Base-by-base conservation (phyloP, 2,329 filamentous ascomycete species). In the Pyricularia sp. region DNA sequence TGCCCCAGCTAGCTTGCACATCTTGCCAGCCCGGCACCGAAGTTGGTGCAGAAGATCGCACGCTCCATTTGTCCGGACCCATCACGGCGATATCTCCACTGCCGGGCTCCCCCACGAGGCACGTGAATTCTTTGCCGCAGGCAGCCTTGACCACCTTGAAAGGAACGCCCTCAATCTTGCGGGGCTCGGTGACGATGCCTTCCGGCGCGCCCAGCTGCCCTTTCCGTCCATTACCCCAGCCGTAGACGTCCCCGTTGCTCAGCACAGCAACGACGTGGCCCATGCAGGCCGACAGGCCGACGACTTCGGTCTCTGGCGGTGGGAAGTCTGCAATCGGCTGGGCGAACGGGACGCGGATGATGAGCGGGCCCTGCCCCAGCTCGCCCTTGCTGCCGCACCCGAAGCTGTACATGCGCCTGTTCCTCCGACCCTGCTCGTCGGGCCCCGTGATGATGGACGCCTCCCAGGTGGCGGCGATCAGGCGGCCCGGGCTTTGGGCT, bases 171-270 rank as follows among this genome's bases (percentile, higher is more conserved):
- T 80, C 79, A 26, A 97, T 84, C 77, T 83, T 88, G 11, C 85
- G 81, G 5, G 93, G 93, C 20, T 74, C 75, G 79, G 85, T 84
- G 2, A 90, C 76, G 31, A 88, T 76, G 6, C 80, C 81, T 31
- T 80, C 79, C 0, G 85, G 84, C 61, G 81, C 78, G 0, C 93
- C 94, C 0, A 97, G 80, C 77, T 99, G 94, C 0, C 92, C 92
- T 76, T 97, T 95, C 28, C 93, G 86, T 17, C 91, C 90, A 73
- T 88, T 92, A 0, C 95, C 95, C 94, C 94, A 98, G 2, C 93
- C 94, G 76, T 91, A 97, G 1, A 90, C 89, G 20, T 91, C 84
- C 0, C 94, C 94, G 75, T 91, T 90, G 63, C 85, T 85, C 3
- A 97, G 79, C 0, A 97, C 85, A 1, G 82, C 87, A 20, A 96